Evolutionary conservation across 2,329 filamentous ascomycete species (phyloP), one percentile per base, ranked within the genome.

Genomic region (Botrytis tulipae): DNA sequence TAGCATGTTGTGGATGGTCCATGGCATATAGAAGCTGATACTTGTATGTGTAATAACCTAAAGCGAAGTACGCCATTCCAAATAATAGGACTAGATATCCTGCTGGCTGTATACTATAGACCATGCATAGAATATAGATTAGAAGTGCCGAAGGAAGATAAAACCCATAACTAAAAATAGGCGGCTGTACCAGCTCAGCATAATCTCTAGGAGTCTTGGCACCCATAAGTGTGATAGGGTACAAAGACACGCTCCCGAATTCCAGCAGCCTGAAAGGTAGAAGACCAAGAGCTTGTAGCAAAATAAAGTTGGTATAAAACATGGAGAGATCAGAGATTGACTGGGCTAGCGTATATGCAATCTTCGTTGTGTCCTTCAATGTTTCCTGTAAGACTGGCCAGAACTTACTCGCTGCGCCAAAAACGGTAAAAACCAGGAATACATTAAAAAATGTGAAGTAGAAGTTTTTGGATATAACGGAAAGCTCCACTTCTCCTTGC

Each of bases 371-470:
- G 81, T 97, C 94, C 77, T 89, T 90, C 72, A 97, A 86, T 16
- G 91, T 89, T 66, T 95, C 88, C 71, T 89, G 89, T 65, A 98
- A 86, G 70, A 92, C 88, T 48, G 86, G 85, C 82, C 90, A 90
- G 80, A 97, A 93, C 71, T 91, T 89, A 57, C 92, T 90, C 2
- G 90, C 93, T 7, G 94, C 94, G 71, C 92, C 93, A 63, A 97
- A 93, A 40, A 96, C 88, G 1, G 95, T 97, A 82, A 98, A 98
- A 62, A 98, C 89, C 69, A 98, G 88, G 83, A 99, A 99, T 73
- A 98, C 93, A 83, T 99, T 99, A 88, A 99, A 98, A 83, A 99
- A 99, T 16, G 93, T 95, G 82, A 99, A 99, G 86, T 98, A 97
- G 84, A 98, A 99, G 83, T 98, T 99, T 84, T 99, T 99, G 71